phyloP scores from a whole-genome alignment of 192 early-diverging fungal genomes.

The Paraglomus brasilianum region DNA sequence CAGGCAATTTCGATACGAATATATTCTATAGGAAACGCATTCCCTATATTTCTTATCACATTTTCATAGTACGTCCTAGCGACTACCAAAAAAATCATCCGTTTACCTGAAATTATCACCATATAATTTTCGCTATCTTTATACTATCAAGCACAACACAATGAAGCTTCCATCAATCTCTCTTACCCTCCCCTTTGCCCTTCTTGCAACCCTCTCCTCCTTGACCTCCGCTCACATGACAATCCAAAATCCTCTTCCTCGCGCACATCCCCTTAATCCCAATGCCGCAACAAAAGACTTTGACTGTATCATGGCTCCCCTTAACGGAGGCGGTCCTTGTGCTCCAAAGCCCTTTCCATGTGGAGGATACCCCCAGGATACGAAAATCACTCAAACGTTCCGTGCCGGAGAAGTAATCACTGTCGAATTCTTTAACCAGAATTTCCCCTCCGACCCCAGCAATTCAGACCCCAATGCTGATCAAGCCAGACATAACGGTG shows the following conservation, averaged over 20 bases:
- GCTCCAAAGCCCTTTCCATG: slow-evolving; percentile 36
- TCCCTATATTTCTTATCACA: too few species aligned
- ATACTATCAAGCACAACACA: too few species aligned
- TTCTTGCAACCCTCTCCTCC: slow-evolving; percentile 21
- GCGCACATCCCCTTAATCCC: slow-evolving; percentile 34
- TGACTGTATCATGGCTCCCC: slow-evolving; percentile 9
- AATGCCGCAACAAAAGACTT: neutral
- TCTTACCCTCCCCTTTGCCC: too few species aligned
- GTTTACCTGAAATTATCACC: too few species aligned
- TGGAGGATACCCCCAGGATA: slow-evolving; percentile 36
- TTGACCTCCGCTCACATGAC: slow-evolving; percentile 36
- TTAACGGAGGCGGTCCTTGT: slow-evolving; percentile 16
- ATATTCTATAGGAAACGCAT: too few species aligned
- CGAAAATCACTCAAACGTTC: slow-evolving; percentile 41
- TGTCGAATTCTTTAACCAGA: slow-evolving; percentile 48
- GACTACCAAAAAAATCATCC: too few species aligned
- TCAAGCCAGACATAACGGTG: slow-evolving; percentile 60
- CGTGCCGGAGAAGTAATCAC: slow-evolving; percentile 47
- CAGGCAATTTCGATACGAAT: too few species aligned
- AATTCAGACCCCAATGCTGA: slow-evolving; percentile 25
- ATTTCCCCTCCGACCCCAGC: slow-evolving; percentile 25
- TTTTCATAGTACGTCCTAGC: too few species aligned
- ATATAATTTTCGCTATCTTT: too few species aligned
- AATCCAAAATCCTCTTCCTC: slow-evolving; percentile 38
- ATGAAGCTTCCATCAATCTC: too few species aligned